phyloP scores from a whole-genome alignment of 768 basidiomycete genomes.

The Tephrocybe sp. region DNA sequence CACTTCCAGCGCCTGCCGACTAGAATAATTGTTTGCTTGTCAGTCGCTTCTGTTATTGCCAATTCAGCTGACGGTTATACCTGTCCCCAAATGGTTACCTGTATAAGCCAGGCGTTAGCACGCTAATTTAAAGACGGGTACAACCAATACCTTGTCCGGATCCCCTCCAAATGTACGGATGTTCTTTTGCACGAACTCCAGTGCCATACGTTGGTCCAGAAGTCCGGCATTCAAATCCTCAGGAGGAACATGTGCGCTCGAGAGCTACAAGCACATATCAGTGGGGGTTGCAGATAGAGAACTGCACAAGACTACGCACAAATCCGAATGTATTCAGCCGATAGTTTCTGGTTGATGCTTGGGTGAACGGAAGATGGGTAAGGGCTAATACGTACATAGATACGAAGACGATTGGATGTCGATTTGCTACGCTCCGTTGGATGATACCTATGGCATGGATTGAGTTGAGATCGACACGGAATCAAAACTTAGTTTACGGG shows the following conservation, averaged over 20 bases:
- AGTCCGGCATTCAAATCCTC: slow-evolving; percentile 60
- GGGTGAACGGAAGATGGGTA: not conserved
- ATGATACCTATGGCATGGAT: slow-evolving; percentile 38
- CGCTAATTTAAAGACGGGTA: not conserved
- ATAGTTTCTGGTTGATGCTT: slow-evolving; percentile 42
- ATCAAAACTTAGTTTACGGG: slow-evolving; percentile 31
- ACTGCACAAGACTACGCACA: slow-evolving; percentile 27
- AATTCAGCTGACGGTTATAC: not conserved
- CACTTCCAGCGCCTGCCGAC: slow-evolving; percentile 55
- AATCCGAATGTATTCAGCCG: slow-evolving; percentile 61
- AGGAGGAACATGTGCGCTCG: slow-evolving; percentile 43
- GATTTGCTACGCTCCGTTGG: slow-evolving; percentile 41
- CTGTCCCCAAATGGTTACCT: slow-evolving; percentile 57
- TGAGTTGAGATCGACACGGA: not conserved
- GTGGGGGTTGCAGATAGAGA: not conserved
- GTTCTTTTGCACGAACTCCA: slow-evolving; percentile 65
- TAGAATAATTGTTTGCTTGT: slow-evolving; percentile 16
- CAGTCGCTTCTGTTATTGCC: not conserved
- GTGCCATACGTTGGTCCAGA: slow-evolving; percentile 56
- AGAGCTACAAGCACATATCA: slow-evolving; percentile 30
- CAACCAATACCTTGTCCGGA: slow-evolving; percentile 41
- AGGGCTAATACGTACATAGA: slow-evolving; percentile 44
- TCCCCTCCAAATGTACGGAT: slow-evolving; percentile 67
- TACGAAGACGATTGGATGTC: slow-evolving; percentile 59
- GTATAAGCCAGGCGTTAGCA: not conserved